These are phyloP conservation scores for Plasmodium fragile DNA, from an alignment of 169 alveolate genomes.

Conservation along the genomic window DNA sequence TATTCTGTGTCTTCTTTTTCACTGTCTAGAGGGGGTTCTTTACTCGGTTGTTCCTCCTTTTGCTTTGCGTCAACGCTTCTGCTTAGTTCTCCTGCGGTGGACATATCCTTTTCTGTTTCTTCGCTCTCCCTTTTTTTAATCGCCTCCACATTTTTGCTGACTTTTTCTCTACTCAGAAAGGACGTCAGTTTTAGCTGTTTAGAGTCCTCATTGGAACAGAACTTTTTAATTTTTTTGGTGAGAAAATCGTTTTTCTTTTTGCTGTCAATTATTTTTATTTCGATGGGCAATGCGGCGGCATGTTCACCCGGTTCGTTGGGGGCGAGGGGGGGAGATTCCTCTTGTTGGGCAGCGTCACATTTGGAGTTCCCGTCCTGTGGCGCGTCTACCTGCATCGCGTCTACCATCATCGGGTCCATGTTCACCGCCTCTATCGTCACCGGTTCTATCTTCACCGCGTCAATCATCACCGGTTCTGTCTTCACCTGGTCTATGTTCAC, in stretches of 20 bases:
- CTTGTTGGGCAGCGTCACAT: background rate
- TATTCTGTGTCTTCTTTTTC: conserved; percentile 29
- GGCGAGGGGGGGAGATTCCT: background rate
- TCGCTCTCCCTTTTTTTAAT: background rate
- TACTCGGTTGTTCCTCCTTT: background rate
- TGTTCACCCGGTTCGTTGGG: background rate
- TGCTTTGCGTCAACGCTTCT: background rate
- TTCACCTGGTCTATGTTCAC: background rate
- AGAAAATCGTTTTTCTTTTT: conserved; percentile 15
- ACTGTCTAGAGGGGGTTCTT: background rate
- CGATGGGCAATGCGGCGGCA: background rate
- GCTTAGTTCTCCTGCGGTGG: background rate
- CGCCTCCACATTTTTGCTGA: conserved; percentile 8
- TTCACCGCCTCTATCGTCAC: background rate
- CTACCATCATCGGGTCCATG: background rate
- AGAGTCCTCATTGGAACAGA: conserved; percentile 12
- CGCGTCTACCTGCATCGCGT: background rate
- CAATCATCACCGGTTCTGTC: background rate
- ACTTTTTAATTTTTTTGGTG: conserved; percentile 59
- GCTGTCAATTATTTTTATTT: background rate
- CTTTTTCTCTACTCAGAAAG: conserved; percentile 66
- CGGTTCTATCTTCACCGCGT: background rate
- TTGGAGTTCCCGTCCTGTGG: background rate
- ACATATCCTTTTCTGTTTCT: background rate
- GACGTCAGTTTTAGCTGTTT: conserved; percentile 58